Percentiles rank a stretch among this genome's conserved stretches.
Evolutionary conservation across 2,329 filamentous ascomycete species (phyloP).

Genomic region (Chrysosporium queenslandicum): DNA sequence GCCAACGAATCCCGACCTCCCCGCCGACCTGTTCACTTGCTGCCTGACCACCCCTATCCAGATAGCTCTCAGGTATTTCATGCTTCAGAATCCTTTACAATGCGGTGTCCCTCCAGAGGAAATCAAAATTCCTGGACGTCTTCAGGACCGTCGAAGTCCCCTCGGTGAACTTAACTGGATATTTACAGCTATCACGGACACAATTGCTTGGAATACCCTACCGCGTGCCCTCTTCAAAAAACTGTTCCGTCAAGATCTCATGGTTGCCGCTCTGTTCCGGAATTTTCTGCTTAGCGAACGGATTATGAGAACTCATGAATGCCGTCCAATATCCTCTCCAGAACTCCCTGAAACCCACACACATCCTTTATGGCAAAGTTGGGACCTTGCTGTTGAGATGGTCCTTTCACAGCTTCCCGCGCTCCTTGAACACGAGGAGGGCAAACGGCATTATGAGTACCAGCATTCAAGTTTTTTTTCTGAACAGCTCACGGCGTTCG

Average conservation of each 20-base stretch:
- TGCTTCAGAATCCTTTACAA: slow-evolving; percentile 74
- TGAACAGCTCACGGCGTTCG: slow-evolving; percentile 92
- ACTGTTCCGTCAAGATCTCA: slow-evolving; percentile 91
- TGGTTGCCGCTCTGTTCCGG: slow-evolving; percentile 95
- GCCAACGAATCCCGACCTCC: slow-evolving; percentile 85
- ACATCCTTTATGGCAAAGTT: slow-evolving; percentile 91
- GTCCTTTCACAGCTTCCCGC: slow-evolving; percentile 81
- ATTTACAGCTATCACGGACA: slow-evolving; percentile 96
- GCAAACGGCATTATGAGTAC: slow-evolving; percentile 73
- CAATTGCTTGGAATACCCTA: slow-evolving; percentile 94
- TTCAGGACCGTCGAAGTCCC: slow-evolving; percentile 87
- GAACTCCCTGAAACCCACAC: slow-evolving; percentile 89
- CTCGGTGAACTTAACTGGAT: slow-evolving; percentile 98
- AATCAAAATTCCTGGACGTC: slow-evolving; percentile 77
- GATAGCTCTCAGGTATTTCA: slow-evolving; percentile 93
- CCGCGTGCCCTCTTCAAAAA: slow-evolving; percentile 88
- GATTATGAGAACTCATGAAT: slow-evolving; percentile 93
- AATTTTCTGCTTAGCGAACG: slow-evolving; percentile 92
- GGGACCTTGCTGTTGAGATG: slow-evolving; percentile 95
- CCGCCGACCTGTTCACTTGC: slow-evolving; percentile 89
- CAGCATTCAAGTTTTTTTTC: slow-evolving; percentile 93
- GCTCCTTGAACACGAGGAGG: slow-evolving; percentile 65
- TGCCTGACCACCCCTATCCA: slow-evolving; percentile 96
- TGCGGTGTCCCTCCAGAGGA: slow-evolving; percentile 64
- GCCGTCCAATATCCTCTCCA: slow-evolving; percentile 85